phyloP scores from a whole-genome alignment of 2,329 filamentous ascomycete genomes.

The Sporothrix brasiliensis region DNA sequence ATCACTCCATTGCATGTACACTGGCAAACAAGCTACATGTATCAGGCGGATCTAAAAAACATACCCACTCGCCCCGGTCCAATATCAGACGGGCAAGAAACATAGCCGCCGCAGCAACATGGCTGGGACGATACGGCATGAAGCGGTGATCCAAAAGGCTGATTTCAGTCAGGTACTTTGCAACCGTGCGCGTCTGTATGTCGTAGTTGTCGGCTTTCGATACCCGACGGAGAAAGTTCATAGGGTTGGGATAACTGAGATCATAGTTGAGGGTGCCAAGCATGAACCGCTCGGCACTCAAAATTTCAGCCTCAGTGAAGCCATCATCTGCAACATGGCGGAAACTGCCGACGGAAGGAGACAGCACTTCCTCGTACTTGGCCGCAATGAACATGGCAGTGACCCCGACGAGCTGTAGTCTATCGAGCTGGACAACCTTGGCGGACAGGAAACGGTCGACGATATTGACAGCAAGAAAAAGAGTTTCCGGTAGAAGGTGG shows the following conservation, averaged over 20 bases:
- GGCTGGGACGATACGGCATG: slow-evolving; percentile 84
- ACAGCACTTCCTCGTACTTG: slow-evolving; percentile 98
- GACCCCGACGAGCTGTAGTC: slow-evolving; percentile 93
- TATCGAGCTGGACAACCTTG: slow-evolving; percentile 94
- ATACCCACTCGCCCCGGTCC: slow-evolving; percentile 87
- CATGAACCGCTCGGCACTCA: slow-evolving; percentile 95
- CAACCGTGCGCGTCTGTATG: slow-evolving; percentile 93
- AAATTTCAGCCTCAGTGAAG: slow-evolving; percentile 91
- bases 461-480: slow-evolving; percentile 97
- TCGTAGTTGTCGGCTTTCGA: slow-evolving; percentile 99
- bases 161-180: slow-evolving; percentile 98
- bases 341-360: slow-evolving; percentile 96
- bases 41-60: slow-evolving; percentile 41
- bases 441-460: slow-evolving; percentile 95
- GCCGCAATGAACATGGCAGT: slow-evolving; percentile 99
- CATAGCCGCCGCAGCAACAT: slow-evolving; percentile 90
- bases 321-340: slow-evolving; percentile 95
- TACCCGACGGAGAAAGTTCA: slow-evolving; percentile 99
- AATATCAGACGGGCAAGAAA: slow-evolving; percentile 89
- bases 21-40: background rate
- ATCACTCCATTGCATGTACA: background rate
- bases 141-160: slow-evolving; percentile 94
- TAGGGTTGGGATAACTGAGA: slow-evolving; percentile 97
- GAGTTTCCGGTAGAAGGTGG: slow-evolving; percentile 89
- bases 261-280: slow-evolving; percentile 92